phyloP scores from a whole-genome alignment of 306 rosid species.

The Vigna trinervia region DNA sequence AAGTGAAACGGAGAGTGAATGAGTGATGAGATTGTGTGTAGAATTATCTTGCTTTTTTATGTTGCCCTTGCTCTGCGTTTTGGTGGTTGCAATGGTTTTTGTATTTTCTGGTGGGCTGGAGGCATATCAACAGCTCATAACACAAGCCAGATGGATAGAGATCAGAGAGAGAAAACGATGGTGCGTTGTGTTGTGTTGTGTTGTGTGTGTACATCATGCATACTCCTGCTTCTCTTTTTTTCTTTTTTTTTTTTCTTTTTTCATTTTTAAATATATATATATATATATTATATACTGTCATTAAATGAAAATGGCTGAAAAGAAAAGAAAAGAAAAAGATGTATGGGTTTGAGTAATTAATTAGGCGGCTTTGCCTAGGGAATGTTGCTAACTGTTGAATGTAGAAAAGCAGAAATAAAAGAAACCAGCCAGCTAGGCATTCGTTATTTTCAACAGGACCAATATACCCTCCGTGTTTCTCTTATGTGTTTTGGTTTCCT shows the following conservation, averaged over 20 bases:
- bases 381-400: slow-evolving; percentile 43
- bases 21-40: too few species aligned
- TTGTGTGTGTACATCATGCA: too few species aligned
- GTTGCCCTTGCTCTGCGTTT: slow-evolving; percentile 32
- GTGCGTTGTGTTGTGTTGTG: too few species aligned
- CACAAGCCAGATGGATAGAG: slow-evolving; percentile 40
- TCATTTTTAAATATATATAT: background rate
- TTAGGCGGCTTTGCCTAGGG: slow-evolving; percentile 65
- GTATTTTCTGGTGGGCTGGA: slow-evolving; percentile 40
- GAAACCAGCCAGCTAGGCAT: slow-evolving; percentile 10
- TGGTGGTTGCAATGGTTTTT: background rate
- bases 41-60: too few species aligned
- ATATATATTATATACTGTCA: background rate
- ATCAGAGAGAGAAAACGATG: background rate
- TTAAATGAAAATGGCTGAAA: background rate
- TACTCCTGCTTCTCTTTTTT: background rate
- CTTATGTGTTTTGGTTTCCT: too few species aligned
- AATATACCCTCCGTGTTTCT: slow-evolving; percentile 44
- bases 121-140: slow-evolving; percentile 26
- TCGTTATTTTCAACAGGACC: slow-evolving; percentile 32
- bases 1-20: too few species aligned
- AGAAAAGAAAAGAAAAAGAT: too few species aligned
- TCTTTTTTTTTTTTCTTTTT: background rate
- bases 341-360: background rate
- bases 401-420: background rate